phyloP scores from a whole-genome alignment of 148 eudicot species.

The Arctostaphylos glauca region DNA sequence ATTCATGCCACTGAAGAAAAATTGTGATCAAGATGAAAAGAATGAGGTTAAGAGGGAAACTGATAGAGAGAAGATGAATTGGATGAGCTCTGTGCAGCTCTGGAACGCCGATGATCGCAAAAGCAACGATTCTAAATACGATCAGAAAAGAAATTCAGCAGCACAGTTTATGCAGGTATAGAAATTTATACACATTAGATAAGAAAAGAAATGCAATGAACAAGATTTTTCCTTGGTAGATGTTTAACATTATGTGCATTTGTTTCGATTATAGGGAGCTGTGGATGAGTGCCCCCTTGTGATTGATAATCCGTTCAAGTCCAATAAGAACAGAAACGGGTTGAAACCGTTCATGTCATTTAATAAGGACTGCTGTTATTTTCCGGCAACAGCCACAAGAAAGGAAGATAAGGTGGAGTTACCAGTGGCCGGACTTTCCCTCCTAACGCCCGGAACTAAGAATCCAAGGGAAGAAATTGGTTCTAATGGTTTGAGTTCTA shows the following conservation, averaged over 20 bases:
- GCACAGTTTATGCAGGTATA: slow-evolving; percentile 26
- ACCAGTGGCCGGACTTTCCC: slow-evolving; percentile 39
- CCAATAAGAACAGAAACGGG: slow-evolving; percentile 21
- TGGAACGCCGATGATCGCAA: slow-evolving; percentile 46
- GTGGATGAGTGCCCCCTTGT: slow-evolving; percentile 22
- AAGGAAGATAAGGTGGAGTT: slow-evolving; percentile 35
- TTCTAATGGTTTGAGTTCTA: slow-evolving; percentile 34
- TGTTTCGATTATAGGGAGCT: slow-evolving; percentile 28
- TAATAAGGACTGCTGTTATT: slow-evolving; percentile 25
- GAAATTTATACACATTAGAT: background rate
- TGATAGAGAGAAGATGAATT: slow-evolving; percentile 56
- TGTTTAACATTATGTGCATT: background rate
- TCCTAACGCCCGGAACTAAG: slow-evolving; percentile 40
- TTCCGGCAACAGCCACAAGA: slow-evolving; percentile 21
- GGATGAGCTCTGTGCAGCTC: slow-evolving; percentile 88
- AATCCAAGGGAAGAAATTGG: slow-evolving; percentile 30
- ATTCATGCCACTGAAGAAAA: slow-evolving; percentile 65
- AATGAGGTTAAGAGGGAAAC: slow-evolving; percentile 18
- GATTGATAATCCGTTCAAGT: slow-evolving; percentile 22
- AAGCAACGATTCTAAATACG: background rate
- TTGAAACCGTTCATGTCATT: slow-evolving; percentile 38
- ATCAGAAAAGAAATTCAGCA: slow-evolving; percentile 23
- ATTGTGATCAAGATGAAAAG: slow-evolving; percentile 26
- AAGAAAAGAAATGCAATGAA: background rate
- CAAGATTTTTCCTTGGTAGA: background rate